Percentiles rank a stretch among this genome's conserved stretches.
Evolutionary conservation across 495 filamentous ascomycete species (phyloP).

Genomic region (Evernia prunastri): DNA sequence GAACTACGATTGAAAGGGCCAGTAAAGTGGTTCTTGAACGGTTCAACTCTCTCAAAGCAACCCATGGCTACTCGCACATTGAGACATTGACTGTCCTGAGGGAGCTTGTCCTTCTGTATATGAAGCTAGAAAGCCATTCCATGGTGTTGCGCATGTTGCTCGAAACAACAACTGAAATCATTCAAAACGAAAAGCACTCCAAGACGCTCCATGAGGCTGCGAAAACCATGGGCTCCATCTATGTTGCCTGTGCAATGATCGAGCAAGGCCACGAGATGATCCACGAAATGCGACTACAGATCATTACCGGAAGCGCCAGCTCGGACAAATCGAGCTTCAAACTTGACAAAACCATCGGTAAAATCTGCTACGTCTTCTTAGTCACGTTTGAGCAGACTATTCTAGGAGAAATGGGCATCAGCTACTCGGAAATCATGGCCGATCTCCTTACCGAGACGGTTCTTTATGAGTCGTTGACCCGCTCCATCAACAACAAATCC

Average conservation of each 20-base stretch:
- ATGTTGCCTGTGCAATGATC: conserved; percentile 45
- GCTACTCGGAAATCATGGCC: conserved; percentile 51
- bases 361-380: conserved; percentile 50
- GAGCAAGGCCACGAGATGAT: conserved; percentile 48
- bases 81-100: conserved; percentile 49
- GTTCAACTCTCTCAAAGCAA: conserved; percentile 44
- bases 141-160: conserved; percentile 44
- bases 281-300: conserved; percentile 49
- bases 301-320: conserved; percentile 43
- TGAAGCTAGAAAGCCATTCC: conserved; percentile 37
- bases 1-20: conserved; percentile 44
- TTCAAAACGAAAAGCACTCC: conserved; percentile 45
- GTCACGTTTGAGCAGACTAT: conserved; percentile 53
- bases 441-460: conserved; percentile 51
- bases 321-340: conserved; percentile 33
- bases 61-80: conserved; percentile 48
- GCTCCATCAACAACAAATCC: conserved; percentile 31
- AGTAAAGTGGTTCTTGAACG: conserved; percentile 48
- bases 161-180: conserved; percentile 44
- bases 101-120: conserved; percentile 48
- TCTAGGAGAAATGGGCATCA: conserved; percentile 28
- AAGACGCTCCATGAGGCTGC: conserved; percentile 46
- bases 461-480: conserved; percentile 52
- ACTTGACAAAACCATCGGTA: conserved; percentile 33
- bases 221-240: conserved; percentile 48